phyloP scores from a whole-genome alignment of 345 rosid species.

The Rhizophora mangle region DNA sequence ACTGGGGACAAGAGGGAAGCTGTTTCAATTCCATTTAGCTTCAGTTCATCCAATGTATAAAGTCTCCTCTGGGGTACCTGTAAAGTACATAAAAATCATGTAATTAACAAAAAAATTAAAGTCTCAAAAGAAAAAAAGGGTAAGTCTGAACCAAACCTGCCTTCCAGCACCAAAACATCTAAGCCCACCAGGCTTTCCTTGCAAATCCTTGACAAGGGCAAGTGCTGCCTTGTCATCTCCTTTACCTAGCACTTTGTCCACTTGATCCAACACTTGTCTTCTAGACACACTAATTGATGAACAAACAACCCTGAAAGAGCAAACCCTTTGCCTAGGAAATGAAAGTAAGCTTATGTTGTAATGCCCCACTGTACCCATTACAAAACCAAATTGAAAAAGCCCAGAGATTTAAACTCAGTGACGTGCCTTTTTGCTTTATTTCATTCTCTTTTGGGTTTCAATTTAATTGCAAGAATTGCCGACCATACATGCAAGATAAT shows the following conservation, averaged over 20 bases:
- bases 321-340: constrained; percentile 11
- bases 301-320: constrained; percentile 22
- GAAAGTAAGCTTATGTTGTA: constrained; percentile 25
- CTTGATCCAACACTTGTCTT: constrained; percentile 48
- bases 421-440: neutral
- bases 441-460: neutral
- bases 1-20: constrained; percentile 71
- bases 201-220: constrained; percentile 59
- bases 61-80: constrained; percentile 89
- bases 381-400: neutral
- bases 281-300: constrained; percentile 44
- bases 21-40: constrained; percentile 72
- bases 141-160: constrained; percentile 41
- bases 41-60: constrained; percentile 78
- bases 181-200: constrained; percentile 76
- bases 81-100: neutral
- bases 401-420: neutral
- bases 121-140: neutral
- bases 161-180: constrained; percentile 75
- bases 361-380: constrained; percentile 43
- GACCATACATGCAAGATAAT: constrained; percentile 20
- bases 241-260: constrained; percentile 62
- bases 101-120: neutral
- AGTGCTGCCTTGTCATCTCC: constrained; percentile 85
- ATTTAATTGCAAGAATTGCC: neutral